A percentile compares a stretch with the other conserved stretches of the same genome.
Conservation (phyloP, 2,329 filamentous ascomycete species). For the Cladosporium halotolerans region DNA sequence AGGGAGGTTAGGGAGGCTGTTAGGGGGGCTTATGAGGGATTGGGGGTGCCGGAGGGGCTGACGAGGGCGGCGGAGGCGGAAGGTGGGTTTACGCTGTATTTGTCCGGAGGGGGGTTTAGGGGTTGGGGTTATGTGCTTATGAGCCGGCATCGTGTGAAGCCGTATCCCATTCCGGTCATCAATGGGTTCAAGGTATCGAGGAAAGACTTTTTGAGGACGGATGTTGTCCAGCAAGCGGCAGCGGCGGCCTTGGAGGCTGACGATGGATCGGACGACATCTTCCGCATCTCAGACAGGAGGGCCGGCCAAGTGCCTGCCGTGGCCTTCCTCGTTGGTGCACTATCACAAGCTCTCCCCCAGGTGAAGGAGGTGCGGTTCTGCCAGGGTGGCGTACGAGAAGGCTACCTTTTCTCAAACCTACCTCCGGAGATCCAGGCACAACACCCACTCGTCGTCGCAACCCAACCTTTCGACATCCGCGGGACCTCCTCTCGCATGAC, state of each 20-base stretch:
- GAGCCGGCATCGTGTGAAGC: constrained; percentile 64
- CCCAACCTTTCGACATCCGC: constrained; percentile 44
- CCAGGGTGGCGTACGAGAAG: constrained; percentile 80
- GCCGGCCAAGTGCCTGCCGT: constrained; percentile 80
- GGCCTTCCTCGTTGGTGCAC: constrained; percentile 68
- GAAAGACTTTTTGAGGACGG: constrained; percentile 53
- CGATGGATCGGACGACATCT: constrained; percentile 35
- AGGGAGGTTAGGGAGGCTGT: constrained; percentile 50
- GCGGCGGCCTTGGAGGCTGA: constrained; percentile 31
- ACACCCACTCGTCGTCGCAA: constrained; percentile 61
- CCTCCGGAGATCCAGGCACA: constrained; percentile 52
- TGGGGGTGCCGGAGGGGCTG: constrained; percentile 52
- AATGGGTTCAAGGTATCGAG: constrained; percentile 67
- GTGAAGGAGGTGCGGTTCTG: constrained; percentile 76
- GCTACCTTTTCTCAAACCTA: constrained; percentile 68
- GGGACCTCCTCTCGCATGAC: constrained; percentile 43
- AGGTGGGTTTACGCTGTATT: constrained; percentile 63
- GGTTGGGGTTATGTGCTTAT: constrained; percentile 89
- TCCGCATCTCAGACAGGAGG: constrained; percentile 73
- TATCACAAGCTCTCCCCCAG: constrained; percentile 62
- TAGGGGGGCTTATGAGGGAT: constrained; percentile 26
- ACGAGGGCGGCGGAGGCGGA: constrained; percentile 37
- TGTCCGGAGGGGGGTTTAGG: constrained; percentile 84
- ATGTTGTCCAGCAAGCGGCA: constrained; percentile 38
- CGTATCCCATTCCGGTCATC: constrained; percentile 78